A percentile compares a stretch with the other conserved stretches of the same genome.
phyloP scores from a whole-genome alignment of 2,329 filamentous ascomycete genomes.

The Neofusicoccum umdonicola region DNA sequence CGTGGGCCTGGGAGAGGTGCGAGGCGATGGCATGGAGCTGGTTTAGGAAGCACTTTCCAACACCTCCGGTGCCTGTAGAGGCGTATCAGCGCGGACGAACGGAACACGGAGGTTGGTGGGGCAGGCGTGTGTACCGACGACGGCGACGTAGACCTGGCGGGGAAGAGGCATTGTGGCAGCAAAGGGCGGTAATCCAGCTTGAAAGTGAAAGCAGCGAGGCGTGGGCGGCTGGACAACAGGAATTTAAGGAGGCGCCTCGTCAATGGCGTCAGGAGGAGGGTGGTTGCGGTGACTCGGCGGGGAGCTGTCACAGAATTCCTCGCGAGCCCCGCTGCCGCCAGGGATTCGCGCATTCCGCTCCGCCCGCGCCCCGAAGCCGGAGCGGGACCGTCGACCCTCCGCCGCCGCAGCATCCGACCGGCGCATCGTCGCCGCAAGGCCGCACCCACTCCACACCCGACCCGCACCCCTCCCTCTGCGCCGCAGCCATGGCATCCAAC shows the following conservation, averaged over 20 bases:
- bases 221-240: not conserved
- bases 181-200: not conserved
- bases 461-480: not conserved
- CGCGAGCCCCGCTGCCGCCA: slow-evolving; percentile 12
- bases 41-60: slow-evolving; percentile 84
- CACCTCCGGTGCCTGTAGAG: slow-evolving; percentile 76
- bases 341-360: not conserved
- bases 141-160: slow-evolving; percentile 47
- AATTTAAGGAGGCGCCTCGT: not conserved
- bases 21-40: slow-evolving; percentile 70
- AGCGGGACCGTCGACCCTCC: not conserved
- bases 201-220: not conserved
- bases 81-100: slow-evolving; percentile 1
- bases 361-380: not conserved
- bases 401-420: not conserved
- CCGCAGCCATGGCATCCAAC: slow-evolving; percentile 17
- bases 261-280: slow-evolving; percentile 14
- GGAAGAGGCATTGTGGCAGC: slow-evolving; percentile 38
- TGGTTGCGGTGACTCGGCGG: slow-evolving; percentile 5
- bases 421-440: not conserved
- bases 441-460: not conserved
- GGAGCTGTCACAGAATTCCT: slow-evolving; percentile 8
- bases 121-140: slow-evolving; percentile 39
- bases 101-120: not conserved
- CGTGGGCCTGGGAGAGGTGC: slow-evolving; percentile 50